phyloP scores from a whole-genome alignment of 345 rosid species.

The Eutrema yunnanense region DNA sequence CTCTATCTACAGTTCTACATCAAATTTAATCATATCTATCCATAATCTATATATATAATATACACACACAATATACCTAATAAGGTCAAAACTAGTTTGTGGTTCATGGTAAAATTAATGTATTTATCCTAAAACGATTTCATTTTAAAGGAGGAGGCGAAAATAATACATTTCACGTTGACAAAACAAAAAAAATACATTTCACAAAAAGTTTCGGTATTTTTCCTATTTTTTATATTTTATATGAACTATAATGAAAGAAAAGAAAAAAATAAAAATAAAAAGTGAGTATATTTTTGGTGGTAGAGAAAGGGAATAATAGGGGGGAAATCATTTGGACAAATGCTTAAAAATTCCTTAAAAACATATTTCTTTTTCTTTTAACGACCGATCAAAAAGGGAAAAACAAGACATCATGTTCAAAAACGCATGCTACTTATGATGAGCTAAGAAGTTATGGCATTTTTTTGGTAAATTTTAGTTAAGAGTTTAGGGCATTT shows the following conservation, averaged over 20 bases:
- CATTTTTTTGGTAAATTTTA: no score
- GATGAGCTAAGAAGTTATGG: neutral
- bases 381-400: neutral
- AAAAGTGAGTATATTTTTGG: slow-evolving; percentile 6
- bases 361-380: neutral
- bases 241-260: neutral
- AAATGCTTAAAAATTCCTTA: slow-evolving; percentile 6
- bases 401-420: neutral
- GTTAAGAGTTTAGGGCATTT: no score
- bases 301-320: neutral
- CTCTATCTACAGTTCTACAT: slow-evolving; percentile 8
- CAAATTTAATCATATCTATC: neutral
- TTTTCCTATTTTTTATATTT: neutral
- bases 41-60: neutral
- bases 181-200: neutral
- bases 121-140: no score
- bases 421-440: neutral
- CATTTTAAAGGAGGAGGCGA: no score
- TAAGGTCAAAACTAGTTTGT: no score
- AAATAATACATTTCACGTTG: no score
- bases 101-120: no score
- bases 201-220: neutral
- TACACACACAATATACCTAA: no score
- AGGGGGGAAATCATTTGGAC: neutral
- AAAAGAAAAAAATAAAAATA: neutral